Evolutionary conservation across 306 rosid genomes (phyloP).

Genomic region (Gillenia trifoliata): DNA sequence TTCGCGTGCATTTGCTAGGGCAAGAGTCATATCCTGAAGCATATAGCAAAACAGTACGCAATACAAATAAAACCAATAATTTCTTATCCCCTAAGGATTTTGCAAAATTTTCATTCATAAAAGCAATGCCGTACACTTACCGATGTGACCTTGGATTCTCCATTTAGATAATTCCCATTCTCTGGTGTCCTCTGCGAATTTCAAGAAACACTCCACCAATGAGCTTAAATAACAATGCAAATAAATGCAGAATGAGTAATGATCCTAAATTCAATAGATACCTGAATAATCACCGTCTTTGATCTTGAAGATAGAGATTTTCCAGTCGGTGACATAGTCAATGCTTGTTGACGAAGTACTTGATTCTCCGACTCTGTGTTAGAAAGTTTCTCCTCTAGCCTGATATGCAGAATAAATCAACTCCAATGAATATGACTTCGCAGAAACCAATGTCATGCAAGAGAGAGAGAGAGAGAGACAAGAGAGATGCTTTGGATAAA

Average conservation of each 20-base stretch:
- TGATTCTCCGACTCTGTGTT: slow-evolving; percentile 98
- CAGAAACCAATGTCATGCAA: background rate
- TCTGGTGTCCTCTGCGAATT: slow-evolving; percentile 87
- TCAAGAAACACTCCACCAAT: slow-evolving; percentile 25
- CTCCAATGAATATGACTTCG: slow-evolving; percentile 3
- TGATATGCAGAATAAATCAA: slow-evolving; percentile 30
- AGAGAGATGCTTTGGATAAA: background rate
- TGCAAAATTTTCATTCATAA: background rate
- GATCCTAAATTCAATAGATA: slow-evolving; percentile 22
- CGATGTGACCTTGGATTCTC: slow-evolving; percentile 58
- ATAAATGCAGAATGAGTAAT: background rate
- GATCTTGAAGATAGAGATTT: slow-evolving; percentile 73
- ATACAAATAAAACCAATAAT: slow-evolving; percentile 13
- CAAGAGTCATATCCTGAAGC: slow-evolving; percentile 74
- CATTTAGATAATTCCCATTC: slow-evolving; percentile 76
- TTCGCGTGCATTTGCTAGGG: slow-evolving; percentile 75
- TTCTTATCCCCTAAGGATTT: background rate
- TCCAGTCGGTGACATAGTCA: slow-evolving; percentile 90
- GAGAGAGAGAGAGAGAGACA: background rate
- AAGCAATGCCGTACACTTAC: slow-evolving; percentile 44
- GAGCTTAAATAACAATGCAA: background rate
- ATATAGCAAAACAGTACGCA: slow-evolving; percentile 12
- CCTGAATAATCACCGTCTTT: slow-evolving; percentile 86
- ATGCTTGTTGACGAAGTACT: slow-evolving; percentile 99
- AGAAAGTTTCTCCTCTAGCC: slow-evolving; percentile 95